Base-by-base conservation (phyloP, 257 asterid species). In the Primulina tabacum region DNA sequence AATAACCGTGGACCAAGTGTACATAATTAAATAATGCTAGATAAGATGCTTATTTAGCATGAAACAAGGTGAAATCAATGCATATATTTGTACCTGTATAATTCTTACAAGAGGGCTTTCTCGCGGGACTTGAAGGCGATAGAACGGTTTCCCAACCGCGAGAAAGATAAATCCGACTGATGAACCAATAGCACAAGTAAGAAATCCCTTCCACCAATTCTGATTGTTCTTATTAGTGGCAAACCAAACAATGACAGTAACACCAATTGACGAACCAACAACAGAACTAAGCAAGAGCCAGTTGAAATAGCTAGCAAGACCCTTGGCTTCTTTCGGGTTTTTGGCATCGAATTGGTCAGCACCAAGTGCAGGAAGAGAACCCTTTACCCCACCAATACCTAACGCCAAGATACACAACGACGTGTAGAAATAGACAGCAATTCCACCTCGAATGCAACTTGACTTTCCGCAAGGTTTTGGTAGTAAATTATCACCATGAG, bases 121-220 rank as follows among this genome's bases (percentile, higher is more conserved):
- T 20, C 76, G 75, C 0, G 96, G 97, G 4, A 56, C 64, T 17
- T 88, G 81, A 34, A 90, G 83, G 6, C 92, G 84, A 30, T 84
- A 93, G 68, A 84, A 89, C 0, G 88, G 86, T 76, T 75, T 83
- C 2, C 99, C 99, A 16, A 69, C 6, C 0, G 65, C 73, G 21
- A 93, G 81, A 30, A 82, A 29, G 0, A 74, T 10, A 32, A 79
- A 84, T 1, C 95, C 98, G 6, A 76, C 35, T 0, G 70, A 65
- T 0, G 88, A 56, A 0, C 70, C 82, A 0, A 82, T 64, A 2
- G 82, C 62, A 14, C 81, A 73, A 35, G 87, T 84, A 47, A 93
- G 89, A 50, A 90, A 93, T 11, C 96, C 96, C 65, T 81, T 87
- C 99, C 97, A 90, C 96, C 96, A 93, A 20, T 79, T 77, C 0